Evolutionary conservation across 768 basidiomycete genomes (phyloP).

Genomic region (Rhizopogon vulgaris): DNA sequence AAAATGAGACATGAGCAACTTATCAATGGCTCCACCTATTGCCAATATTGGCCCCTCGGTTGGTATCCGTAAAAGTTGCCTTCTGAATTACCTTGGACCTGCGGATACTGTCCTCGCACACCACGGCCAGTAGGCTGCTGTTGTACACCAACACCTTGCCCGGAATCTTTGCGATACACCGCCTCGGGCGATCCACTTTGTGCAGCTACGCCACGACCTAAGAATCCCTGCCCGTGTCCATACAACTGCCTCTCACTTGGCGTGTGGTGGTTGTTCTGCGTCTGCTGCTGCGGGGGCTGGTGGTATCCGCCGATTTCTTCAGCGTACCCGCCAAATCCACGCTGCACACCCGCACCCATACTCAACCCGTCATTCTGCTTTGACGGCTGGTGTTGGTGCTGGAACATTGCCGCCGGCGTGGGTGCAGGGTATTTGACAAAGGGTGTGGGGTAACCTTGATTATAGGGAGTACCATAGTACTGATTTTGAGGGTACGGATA

Average conservation of each 20-base stretch:
- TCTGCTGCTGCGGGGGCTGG: conserved; percentile 51
- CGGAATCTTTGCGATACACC: conserved; percentile 32
- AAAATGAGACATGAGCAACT: conserved; percentile 4
- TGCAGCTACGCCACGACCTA: conserved; percentile 28
- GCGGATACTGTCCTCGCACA: conserved; percentile 34
- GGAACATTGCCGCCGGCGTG: conserved; percentile 40
- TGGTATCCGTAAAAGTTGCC: conserved; percentile 70
- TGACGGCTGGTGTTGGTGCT: conserved; percentile 30
- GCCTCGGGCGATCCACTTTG: conserved; percentile 53
- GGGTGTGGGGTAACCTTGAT: conserved; percentile 55
- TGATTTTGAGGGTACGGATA: conserved; percentile 73
- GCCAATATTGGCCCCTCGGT: conserved; percentile 54
- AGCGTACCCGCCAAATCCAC: conserved; percentile 22
- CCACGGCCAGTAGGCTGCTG: conserved; percentile 37
- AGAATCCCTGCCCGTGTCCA: neutral
- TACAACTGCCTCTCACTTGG: neutral
- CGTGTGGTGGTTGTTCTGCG: conserved; percentile 28
- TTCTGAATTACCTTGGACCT: conserved; percentile 44
- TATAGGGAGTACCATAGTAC: conserved; percentile 71
- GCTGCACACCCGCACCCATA: conserved; percentile 30
- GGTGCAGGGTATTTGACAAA: conserved; percentile 73
- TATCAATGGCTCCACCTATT: conserved; percentile 19
- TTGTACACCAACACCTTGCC: conserved; percentile 28
- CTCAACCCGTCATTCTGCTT: conserved; percentile 44
- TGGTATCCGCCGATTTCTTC: conserved; percentile 47